A percentile compares a stretch with the other conserved stretches of the same genome.
Evolutionary conservation across 306 rosid species (phyloP).

Genomic region (Lotus japonicus): DNA sequence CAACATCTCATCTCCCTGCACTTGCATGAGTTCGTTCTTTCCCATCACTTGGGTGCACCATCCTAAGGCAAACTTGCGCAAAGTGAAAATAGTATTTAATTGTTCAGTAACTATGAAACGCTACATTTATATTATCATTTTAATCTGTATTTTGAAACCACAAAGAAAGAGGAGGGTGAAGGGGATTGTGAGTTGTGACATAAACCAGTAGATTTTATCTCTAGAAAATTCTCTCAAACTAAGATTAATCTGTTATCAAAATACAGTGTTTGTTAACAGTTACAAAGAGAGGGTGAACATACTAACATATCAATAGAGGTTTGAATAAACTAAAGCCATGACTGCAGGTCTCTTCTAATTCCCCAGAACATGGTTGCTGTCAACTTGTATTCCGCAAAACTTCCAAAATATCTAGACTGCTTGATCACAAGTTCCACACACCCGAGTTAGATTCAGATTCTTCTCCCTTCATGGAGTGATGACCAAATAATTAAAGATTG

Average conservation of each 20-base stretch:
- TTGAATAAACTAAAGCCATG: slow-evolving; percentile 23
- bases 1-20: too few species aligned
- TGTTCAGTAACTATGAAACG: not conserved
- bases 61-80: too few species aligned
- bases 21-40: too few species aligned
- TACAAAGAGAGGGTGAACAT: slow-evolving; percentile 7
- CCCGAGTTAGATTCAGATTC: slow-evolving; percentile 11
- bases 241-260: not conserved
- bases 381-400: slow-evolving; percentile 20
- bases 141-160: not conserved
- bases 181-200: not conserved
- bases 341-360: not conserved
- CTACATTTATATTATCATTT: not conserved
- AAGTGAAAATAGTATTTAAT: not conserved
- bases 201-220: not conserved
- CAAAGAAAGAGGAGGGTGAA: not conserved
- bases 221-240: not conserved
- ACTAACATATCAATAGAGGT: not conserved
- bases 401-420: slow-evolving; percentile 15
- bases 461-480: slow-evolving; percentile 7
- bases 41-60: too few species aligned
- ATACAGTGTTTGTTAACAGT: slow-evolving; percentile 1
- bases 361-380: slow-evolving; percentile 11
- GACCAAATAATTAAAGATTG: not conserved
- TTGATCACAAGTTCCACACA: slow-evolving; percentile 12